A percentile compares a stretch with the other conserved stretches of the same genome.
These are phyloP conservation scores for Hemisphaericaspora nanyangensis DNA, from an alignment of 805 yeast genomes.

Conservation along the genomic window DNA sequence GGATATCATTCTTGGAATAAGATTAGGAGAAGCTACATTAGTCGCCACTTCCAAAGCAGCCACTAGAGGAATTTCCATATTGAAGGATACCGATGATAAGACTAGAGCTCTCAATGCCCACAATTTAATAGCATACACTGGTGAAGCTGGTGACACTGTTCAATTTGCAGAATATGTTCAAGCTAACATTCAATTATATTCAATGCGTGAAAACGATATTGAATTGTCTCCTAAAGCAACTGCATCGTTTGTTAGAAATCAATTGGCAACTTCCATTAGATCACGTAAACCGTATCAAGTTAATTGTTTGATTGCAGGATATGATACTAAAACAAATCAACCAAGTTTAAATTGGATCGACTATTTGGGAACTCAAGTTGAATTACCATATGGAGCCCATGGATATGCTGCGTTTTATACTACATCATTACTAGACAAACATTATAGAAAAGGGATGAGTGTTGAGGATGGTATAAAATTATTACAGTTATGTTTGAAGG, in stretches of 20 bases:
- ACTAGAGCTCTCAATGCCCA: constrained; percentile 65
- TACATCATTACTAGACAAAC: constrained; percentile 84
- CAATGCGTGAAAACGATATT: constrained; percentile 72
- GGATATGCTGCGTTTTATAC: constrained; percentile 98
- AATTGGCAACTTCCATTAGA: constrained; percentile 82
- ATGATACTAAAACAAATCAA: constrained; percentile 51
- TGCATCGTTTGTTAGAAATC: constrained; percentile 83
- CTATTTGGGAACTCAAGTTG: constrained; percentile 87
- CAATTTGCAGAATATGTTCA: constrained; percentile 93
- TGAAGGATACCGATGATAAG: constrained; percentile 41
- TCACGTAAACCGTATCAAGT: constrained; percentile 93
- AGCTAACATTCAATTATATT: constrained; percentile 85
- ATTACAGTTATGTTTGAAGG: constrained; percentile 68
- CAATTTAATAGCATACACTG: constrained; percentile 82
- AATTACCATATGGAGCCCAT: constrained; percentile 94
- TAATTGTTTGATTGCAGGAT: constrained; percentile 85
- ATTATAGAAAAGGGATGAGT: constrained; percentile 73
- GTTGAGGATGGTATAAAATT: constrained; percentile 76
- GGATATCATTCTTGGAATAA: constrained; percentile 91
- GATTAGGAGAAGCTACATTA: constrained; percentile 74
- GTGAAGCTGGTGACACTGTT: constrained; percentile 95
- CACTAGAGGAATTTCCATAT: constrained; percentile 56
- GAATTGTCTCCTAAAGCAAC: constrained; percentile 84
- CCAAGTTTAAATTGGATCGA: constrained; percentile 87
- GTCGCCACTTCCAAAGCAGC: constrained; percentile 94